Evolutionary conservation across 352 stramenopile genomes (phyloP).

Genomic region (Globisporangium nagaii): DNA sequence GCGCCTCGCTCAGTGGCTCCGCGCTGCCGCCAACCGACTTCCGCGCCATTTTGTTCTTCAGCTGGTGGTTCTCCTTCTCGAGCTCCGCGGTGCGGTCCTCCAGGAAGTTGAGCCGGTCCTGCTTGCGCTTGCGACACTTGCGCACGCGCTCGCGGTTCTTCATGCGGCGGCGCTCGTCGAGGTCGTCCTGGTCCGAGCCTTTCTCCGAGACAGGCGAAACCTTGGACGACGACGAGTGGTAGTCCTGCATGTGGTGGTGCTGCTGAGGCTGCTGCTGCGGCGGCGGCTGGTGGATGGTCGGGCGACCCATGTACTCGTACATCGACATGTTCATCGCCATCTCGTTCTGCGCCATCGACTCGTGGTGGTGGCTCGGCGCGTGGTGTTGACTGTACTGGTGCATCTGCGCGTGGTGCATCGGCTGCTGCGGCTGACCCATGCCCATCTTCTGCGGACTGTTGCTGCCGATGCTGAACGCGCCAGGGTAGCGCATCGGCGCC

Average conservation of each 20-base stretch:
- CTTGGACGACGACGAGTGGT: constrained; percentile 20
- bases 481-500: constrained; percentile 65
- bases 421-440: constrained; percentile 38
- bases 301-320: constrained; percentile 83
- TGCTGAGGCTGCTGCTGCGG: constrained; percentile 9
- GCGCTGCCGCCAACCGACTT: constrained; percentile 29
- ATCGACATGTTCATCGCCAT: constrained; percentile 80
- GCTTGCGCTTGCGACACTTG: constrained; percentile 87
- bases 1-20: constrained; percentile 43
- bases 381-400: constrained; percentile 37
- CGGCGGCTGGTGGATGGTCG: constrained; percentile 39
- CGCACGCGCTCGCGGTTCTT: constrained; percentile 86
- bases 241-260: constrained; percentile 13
- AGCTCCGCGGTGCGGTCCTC: constrained; percentile 80
- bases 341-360: constrained; percentile 31
- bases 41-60: constrained; percentile 75
- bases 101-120: constrained; percentile 83
- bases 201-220: constrained; percentile 64
- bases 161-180: constrained; percentile 83
- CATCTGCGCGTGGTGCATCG: constrained; percentile 39
- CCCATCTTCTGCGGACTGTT: constrained; percentile 57
- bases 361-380: constrained; percentile 48
- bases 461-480: constrained; percentile 30
- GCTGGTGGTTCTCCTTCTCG: constrained; percentile 74
- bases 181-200: constrained; percentile 64